Conservation (phyloP, 2,329 filamentous ascomycete genomes). For the Epichloe festucae region DNA sequence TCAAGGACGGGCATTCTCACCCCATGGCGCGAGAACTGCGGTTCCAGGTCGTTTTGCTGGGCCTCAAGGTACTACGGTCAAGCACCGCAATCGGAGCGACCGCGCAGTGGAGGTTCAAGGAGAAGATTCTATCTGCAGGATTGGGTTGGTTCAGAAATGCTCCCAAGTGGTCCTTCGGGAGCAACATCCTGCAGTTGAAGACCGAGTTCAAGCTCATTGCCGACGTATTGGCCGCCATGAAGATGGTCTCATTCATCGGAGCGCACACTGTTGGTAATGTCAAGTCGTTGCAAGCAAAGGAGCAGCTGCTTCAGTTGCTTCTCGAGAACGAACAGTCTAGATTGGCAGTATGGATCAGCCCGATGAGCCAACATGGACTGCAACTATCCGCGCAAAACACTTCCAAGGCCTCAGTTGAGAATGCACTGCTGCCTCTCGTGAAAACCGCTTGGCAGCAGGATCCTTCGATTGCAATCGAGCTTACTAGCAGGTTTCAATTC, state of each 20-base stretch:
- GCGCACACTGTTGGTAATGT: constrained; percentile 37
- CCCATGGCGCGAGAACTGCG: constrained; percentile 86
- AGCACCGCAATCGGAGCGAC: constrained; percentile 51
- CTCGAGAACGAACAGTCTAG: constrained; percentile 76
- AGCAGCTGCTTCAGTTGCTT: constrained; percentile 68
- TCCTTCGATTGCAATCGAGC: constrained; percentile 75
- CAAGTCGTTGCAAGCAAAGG: constrained; percentile 61
- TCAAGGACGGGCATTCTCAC: constrained; percentile 60
- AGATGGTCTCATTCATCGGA: constrained; percentile 48
- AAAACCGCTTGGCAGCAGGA: constrained; percentile 79
- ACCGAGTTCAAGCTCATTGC: constrained; percentile 74
- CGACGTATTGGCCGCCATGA: constrained; percentile 59
- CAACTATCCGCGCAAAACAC: constrained; percentile 26
- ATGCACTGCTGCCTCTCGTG: constrained; percentile 49
- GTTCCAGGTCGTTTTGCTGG: constrained; percentile 77
- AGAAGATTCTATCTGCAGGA: constrained; percentile 74
- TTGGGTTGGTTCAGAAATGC: constrained; percentile 78
- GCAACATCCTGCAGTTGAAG: constrained; percentile 85
- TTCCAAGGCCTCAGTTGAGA: constrained; percentile 26
- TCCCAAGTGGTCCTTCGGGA: constrained; percentile 89
- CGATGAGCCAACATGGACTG: constrained; percentile 46
- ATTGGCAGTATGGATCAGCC: constrained; percentile 80
- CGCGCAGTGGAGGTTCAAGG: constrained; percentile 72
- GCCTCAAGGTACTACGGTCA: constrained; percentile 61
- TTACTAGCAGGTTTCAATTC: constrained; percentile 67